These are phyloP conservation scores for Fusarium sp. DNA, from an alignment of 2,329 filamentous ascomycete genomes.

Conservation along the genomic window DNA sequence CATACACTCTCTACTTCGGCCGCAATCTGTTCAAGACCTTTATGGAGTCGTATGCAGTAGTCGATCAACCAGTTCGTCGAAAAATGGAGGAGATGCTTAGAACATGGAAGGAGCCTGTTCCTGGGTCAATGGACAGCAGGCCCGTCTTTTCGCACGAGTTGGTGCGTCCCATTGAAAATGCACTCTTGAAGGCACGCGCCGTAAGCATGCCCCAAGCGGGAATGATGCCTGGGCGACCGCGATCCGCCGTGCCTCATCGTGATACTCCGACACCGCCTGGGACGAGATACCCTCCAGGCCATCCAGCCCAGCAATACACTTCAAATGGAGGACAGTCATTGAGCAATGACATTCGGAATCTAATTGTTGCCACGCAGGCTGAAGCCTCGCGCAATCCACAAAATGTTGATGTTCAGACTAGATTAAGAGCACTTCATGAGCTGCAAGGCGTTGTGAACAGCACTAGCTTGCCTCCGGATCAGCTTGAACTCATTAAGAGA, in stretches of 20 bases:
- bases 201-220: slow-evolving; percentile 67
- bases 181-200: slow-evolving; percentile 82
- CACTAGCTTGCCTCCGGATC: slow-evolving; percentile 80
- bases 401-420: slow-evolving; percentile 79
- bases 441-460: slow-evolving; percentile 79
- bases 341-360: slow-evolving; percentile 82
- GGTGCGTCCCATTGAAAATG: slow-evolving; percentile 92
- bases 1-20: slow-evolving; percentile 95
- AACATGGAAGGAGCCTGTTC: slow-evolving; percentile 97
- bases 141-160: slow-evolving; percentile 91
- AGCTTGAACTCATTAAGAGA: slow-evolving; percentile 84
- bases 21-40: slow-evolving; percentile 93
- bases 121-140: slow-evolving; percentile 89
- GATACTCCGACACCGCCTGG: slow-evolving; percentile 80
- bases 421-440: slow-evolving; percentile 85
- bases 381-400: slow-evolving; percentile 81
- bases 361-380: slow-evolving; percentile 77
- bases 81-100: slow-evolving; percentile 98
- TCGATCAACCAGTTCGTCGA: slow-evolving; percentile 82
- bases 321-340: slow-evolving; percentile 60
- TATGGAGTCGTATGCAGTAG: slow-evolving; percentile 94
- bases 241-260: slow-evolving; percentile 68
- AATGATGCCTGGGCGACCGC: slow-evolving; percentile 57
- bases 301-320: slow-evolving; percentile 44
- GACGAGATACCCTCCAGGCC: slow-evolving; percentile 46